These are phyloP conservation scores for Spiraea crenata DNA, from an alignment of 331 rosid genomes.

Conservation along the genomic window DNA sequence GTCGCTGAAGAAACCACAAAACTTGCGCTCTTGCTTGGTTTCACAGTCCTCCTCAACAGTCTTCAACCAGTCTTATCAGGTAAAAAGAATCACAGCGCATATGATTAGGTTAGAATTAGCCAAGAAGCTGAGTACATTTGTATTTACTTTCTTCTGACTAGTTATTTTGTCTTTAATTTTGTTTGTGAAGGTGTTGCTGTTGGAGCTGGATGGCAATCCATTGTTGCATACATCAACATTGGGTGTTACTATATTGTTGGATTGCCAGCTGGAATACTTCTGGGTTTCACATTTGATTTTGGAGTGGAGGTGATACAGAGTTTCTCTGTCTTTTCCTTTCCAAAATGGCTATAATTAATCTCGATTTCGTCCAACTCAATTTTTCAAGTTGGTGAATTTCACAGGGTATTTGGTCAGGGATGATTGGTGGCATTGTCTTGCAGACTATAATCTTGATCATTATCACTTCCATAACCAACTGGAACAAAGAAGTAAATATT, in stretches of 20 bases:
- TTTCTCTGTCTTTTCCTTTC: not conserved
- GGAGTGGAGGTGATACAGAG: conserved; percentile 53
- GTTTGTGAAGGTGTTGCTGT: conserved; percentile 66
- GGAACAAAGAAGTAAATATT: conserved; percentile 60
- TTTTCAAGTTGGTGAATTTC: conserved; percentile 1
- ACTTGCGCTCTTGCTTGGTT: conserved; percentile 51
- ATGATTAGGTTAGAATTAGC: not conserved
- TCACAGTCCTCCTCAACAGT: conserved; percentile 66
- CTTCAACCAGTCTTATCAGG: conserved; percentile 82
- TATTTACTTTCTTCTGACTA: too few species aligned
- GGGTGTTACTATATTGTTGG: conserved; percentile 69
- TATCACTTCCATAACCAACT: conserved; percentile 52
- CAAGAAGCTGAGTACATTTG: not conserved
- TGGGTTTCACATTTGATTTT: conserved; percentile 60
- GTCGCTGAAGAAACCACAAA: conserved; percentile 70
- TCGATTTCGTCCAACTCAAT: not conserved
- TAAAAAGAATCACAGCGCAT: conserved; percentile 16
- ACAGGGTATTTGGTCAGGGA: conserved; percentile 82
- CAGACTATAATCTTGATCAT: conserved; percentile 60
- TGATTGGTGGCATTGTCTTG: conserved; percentile 69
- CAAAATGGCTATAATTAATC: too few species aligned
- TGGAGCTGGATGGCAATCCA: conserved; percentile 92
- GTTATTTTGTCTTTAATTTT: not conserved
- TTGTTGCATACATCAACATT: conserved; percentile 79
- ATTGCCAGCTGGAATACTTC: conserved; percentile 70